Evolutionary conservation across 164 flowering plant genomes (phyloP), one percentile per base, ranked within the genome.

Genomic region (Vitis labrusca): DNA sequence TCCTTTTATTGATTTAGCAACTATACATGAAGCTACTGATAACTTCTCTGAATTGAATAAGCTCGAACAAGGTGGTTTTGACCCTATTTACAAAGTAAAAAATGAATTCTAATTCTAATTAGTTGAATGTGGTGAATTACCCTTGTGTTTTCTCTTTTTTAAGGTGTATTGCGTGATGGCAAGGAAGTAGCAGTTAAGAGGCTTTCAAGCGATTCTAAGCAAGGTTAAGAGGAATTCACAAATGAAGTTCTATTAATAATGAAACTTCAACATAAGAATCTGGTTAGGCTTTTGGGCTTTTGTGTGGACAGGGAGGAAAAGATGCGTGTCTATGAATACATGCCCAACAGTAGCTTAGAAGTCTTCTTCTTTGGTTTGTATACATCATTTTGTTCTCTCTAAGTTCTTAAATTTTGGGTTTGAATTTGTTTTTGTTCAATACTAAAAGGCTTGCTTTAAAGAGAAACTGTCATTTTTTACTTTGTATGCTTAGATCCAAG

Each of bases 41-140:
- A 53, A 80, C 58, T 82, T 84, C 63, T 77, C 80, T 5, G 71
- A 73, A 50, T 59, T 54, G 13, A 78, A 82, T 66, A 79, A 61
- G 64, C 79, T 84, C 19, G 88, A 84, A 32, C 66, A 79, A 73
- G 88, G 88, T 3, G 85, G 88, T 1, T 82, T 84, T 52, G 88
- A 85, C 5, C 67, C 83, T 3, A 84, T 84, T 16, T 84, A 76
- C 72, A 78, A 76, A 85, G 85, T 84, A 69, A 52, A n/a, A 10
- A 17, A 67, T 15, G 3, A 65, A 0, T 15, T 10, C 8, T 49
- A 19, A 8, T 32, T 53, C n/a, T 8, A 52, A 37, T 8, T 9
- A 27, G 17, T 8, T 8, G 23, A 15, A 14, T 8, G 17, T 53
- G 8, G 13, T 8, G n/a, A 66, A 53, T n/a, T 5, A 68, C 51